phyloP scores from a whole-genome alignment of 257 asterid genomes.

The Penstemon newberryi region DNA sequence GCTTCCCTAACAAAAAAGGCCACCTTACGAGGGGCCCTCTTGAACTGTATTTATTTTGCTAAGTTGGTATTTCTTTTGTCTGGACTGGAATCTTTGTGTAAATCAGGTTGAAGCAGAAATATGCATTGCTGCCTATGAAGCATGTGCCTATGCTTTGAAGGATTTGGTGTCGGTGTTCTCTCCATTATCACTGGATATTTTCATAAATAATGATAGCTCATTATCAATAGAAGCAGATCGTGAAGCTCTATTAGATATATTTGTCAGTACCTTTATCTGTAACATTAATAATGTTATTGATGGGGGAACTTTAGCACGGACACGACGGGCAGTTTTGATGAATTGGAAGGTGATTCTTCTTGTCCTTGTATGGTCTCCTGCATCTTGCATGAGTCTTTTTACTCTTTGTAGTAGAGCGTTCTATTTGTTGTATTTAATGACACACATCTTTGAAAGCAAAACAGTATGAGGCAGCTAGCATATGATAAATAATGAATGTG shows the following conservation, averaged over 20 bases:
- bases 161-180: constrained; percentile 49
- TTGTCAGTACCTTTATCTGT: constrained; percentile 56
- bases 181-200: constrained; percentile 51
- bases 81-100: constrained; percentile 5
- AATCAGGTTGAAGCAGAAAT: constrained; percentile 78
- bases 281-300: constrained; percentile 60
- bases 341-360: constrained; percentile 68
- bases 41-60: constrained; percentile 17
- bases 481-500: constrained; percentile 7
- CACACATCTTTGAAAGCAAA: constrained; percentile 1
- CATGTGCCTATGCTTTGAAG: constrained; percentile 62
- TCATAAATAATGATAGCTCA: constrained; percentile 34
- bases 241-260: constrained; percentile 51
- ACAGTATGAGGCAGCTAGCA: not conserved
- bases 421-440: constrained; percentile 19
- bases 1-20: too few species aligned
- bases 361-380: constrained; percentile 25
- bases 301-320: constrained; percentile 57
- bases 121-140: constrained; percentile 76
- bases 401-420: not conserved
- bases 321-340: constrained; percentile 80
- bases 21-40: not conserved
- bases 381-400: constrained; percentile 11
- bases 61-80: constrained; percentile 21
- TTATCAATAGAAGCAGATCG: constrained; percentile 39